Evolutionary conservation across 495 filamentous ascomycete species (phyloP), one percentile per base, ranked within the genome.

Genomic region (Penicillium verhagenii): DNA sequence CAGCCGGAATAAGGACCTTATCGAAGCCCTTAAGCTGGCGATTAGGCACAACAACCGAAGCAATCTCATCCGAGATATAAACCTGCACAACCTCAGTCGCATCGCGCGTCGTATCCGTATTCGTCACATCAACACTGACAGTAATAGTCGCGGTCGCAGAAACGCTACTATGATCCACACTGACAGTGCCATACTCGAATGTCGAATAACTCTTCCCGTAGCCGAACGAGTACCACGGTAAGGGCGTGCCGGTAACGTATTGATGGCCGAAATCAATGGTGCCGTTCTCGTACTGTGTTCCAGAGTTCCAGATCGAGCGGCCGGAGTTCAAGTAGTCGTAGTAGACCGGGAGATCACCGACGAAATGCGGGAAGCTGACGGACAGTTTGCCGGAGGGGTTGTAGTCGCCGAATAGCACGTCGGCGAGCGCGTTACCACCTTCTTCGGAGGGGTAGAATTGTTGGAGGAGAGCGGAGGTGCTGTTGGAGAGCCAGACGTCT

Each of bases 281-380:
- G 1, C 85, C 85, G 40, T 90, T 83, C 1, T 63, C 58, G 37
- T 71, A 68, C 3, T 73, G 65, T 0, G 57, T 47, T 0, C 86
- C 85, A 0, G 80, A 72, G 46, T 80, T 76, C 1, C 75, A 69
- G 18, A 68, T 71, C 1, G 64, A 61, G 10, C 86, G 79, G n/a
- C 78, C 84, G 0, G 83, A 85, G 68, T 88, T 89, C 18, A 84
- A 69, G 66, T 87, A 86, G 57, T 89, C 86, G 64, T 89, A 89
- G 70, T 83, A 87, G 47, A 87, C 74, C 0, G 87, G 87, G 2
- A 84, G 73, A 7, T 82, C 82, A 33, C 86, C 86, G 35, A 89
- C 79, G 46, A 79, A 82, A 43, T 77, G 75, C 1, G 86, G 87
- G 68, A 88, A 89, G 25, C 78, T 83, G 39, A 89, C 73, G 2